A percentile compares a stretch with the other conserved stretches of the same genome.
phyloP scores from a whole-genome alignment of 495 filamentous ascomycete species.

The Cairneyella variabilis region DNA sequence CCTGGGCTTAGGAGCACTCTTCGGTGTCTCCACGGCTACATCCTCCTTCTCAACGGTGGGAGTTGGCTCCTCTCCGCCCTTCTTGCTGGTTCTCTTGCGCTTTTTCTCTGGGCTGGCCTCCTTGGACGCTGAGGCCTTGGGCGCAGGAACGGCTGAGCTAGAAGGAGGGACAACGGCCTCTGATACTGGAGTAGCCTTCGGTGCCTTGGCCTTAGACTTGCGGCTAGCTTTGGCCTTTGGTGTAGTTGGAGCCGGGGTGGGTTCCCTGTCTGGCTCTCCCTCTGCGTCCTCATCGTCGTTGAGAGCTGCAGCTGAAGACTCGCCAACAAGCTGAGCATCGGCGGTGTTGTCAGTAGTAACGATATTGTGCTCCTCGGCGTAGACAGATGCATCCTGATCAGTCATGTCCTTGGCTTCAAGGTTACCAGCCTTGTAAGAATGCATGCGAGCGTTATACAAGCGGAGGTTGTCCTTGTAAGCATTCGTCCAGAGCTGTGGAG shows the following conservation, averaged over 20 bases:
- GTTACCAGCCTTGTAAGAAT: slow-evolving; percentile 69
- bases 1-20: slow-evolving; percentile 28
- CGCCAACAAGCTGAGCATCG: slow-evolving; percentile 24
- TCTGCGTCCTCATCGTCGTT: slow-evolving; percentile 56
- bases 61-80: slow-evolving; percentile 37
- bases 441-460: slow-evolving; percentile 65
- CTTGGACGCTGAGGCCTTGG: slow-evolving; percentile 27
- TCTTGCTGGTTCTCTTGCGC: slow-evolving; percentile 36
- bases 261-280: slow-evolving; percentile 49
- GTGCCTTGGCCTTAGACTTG: slow-evolving; percentile 40
- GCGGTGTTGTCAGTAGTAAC: slow-evolving; percentile 29
- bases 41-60: slow-evolving; percentile 39
- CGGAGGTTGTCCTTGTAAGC: slow-evolving; percentile 73
- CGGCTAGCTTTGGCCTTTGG: slow-evolving; percentile 43
- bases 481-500: slow-evolving; percentile 61
- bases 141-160: slow-evolving; percentile 26
- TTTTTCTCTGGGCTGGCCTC: slow-evolving; percentile 40
- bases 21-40: slow-evolving; percentile 43
- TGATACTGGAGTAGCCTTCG: slow-evolving; percentile 29
- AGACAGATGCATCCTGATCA: slow-evolving; percentile 52
- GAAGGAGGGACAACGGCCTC: slow-evolving; percentile 26
- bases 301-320: slow-evolving; percentile 47
- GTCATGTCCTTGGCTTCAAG: slow-evolving; percentile 57
- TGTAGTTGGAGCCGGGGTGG: slow-evolving; percentile 47
- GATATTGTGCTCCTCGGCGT: slow-evolving; percentile 51